A percentile compares a stretch with the other conserved stretches of the same genome.
Evolutionary conservation across 108 stramenopile genomes (phyloP).

Genomic region (Pseudonitzschia delicatissima): DNA sequence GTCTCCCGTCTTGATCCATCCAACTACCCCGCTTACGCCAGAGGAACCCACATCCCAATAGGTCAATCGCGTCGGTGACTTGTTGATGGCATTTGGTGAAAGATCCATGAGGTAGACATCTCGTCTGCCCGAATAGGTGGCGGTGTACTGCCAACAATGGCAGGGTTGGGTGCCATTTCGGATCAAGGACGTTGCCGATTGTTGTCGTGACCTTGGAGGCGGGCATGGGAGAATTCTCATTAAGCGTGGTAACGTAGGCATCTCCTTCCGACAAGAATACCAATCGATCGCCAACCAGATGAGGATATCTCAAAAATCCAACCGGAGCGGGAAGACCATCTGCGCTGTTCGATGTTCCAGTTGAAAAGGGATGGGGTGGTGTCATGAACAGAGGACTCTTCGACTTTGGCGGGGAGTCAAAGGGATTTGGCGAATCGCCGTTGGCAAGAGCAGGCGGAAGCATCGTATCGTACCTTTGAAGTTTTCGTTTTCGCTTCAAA

Average conservation of each 20-base stretch:
- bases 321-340: background rate
- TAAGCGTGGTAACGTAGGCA: conserved; percentile 43
- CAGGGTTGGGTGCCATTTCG: conserved; percentile 46
- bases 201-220: conserved; percentile 64
- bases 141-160: conserved; percentile 58
- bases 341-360: no score
- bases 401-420: background rate
- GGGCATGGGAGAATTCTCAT: background rate
- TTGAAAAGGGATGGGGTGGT: background rate
- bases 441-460: background rate
- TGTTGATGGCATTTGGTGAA: background rate
- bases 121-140: conserved; percentile 56
- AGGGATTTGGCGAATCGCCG: background rate
- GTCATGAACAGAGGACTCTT: background rate
- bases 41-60: conserved; percentile 39
- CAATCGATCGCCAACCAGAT: conserved; percentile 45
- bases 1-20: conserved; percentile 11
- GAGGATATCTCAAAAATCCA: conserved; percentile 54
- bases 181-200: conserved; percentile 63
- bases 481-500: background rate
- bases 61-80: conserved; percentile 42
- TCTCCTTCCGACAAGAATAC: conserved; percentile 73
- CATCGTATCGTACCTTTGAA: conserved; percentile 14
- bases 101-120: conserved; percentile 69
- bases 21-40: conserved; percentile 46